Conservation (phyloP, 2,329 filamentous ascomycete species). For the Diaporthe citriasiana region DNA sequence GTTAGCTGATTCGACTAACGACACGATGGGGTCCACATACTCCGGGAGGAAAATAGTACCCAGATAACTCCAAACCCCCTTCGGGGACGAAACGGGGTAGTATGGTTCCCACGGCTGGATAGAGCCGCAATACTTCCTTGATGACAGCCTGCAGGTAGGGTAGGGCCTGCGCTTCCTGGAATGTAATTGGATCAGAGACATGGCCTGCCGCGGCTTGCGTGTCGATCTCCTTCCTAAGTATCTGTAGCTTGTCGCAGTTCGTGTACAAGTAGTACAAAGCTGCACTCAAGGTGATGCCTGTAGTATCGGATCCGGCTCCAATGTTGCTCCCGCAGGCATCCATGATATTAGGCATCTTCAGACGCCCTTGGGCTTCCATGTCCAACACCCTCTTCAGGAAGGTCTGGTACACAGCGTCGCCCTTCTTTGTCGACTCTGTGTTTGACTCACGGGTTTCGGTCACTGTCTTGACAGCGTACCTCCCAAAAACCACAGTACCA, state of each 20-base stretch:
- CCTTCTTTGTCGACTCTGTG: neutral
- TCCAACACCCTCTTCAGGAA: constrained; percentile 13
- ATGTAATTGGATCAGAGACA: neutral
- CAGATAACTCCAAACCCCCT: neutral
- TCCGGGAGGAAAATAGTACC: neutral
- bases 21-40: neutral
- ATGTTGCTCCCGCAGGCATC: neutral
- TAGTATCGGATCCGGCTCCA: neutral
- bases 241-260: neutral
- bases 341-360: neutral
- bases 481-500: neutral
- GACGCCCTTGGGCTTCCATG: constrained; percentile 1
- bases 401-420: neutral
- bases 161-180: neutral
- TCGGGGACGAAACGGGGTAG: neutral
- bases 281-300: neutral
- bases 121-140: neutral
- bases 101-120: neutral
- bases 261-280: neutral
- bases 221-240: neutral
- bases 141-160: constrained; percentile 5
- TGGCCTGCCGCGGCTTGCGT: neutral
- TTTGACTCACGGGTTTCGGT: neutral
- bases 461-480: neutral
- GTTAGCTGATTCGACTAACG: neutral